These are phyloP conservation scores for Fusarium cyanostomum DNA, from an alignment of 2,329 filamentous ascomycete species.

Conservation along the genomic window DNA sequence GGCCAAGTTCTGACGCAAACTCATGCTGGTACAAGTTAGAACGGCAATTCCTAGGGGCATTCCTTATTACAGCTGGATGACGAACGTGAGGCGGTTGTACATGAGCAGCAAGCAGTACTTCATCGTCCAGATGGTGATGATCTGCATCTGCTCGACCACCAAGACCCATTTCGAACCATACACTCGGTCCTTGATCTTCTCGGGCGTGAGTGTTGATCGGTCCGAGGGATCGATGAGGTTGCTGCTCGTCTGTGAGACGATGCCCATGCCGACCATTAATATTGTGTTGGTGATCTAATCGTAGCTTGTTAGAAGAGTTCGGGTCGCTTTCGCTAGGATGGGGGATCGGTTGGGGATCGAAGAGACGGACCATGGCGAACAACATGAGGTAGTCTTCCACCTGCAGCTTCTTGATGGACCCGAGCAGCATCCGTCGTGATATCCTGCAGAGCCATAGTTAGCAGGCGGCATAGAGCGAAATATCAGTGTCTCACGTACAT, in stretches of 20 bases:
- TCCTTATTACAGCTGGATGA: slow-evolving; percentile 2
- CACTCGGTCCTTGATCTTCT: slow-evolving; percentile 53
- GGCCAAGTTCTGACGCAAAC: slow-evolving; percentile 56
- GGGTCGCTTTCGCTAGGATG: slow-evolving; percentile 6
- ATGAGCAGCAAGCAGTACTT: slow-evolving; percentile 67
- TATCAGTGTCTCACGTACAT: slow-evolving; percentile 47
- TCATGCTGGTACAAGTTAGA: slow-evolving; percentile 48
- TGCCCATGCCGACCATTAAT: slow-evolving; percentile 64
- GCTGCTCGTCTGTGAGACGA: slow-evolving; percentile 63
- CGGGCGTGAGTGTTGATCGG: slow-evolving; percentile 54
- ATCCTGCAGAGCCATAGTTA: slow-evolving; percentile 38
- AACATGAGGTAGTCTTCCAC: slow-evolving; percentile 66
- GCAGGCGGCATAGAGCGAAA: background rate
- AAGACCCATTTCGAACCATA: slow-evolving; percentile 70
- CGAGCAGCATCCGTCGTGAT: slow-evolving; percentile 52
- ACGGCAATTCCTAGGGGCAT: background rate
- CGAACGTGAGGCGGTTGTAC: slow-evolving; percentile 64
- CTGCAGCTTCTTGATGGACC: slow-evolving; percentile 61
- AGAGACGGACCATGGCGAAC: slow-evolving; percentile 57
- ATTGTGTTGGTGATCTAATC: slow-evolving; percentile 60
- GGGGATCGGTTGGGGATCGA: background rate
- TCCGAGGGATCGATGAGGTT: slow-evolving; percentile 66
- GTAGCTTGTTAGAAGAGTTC: background rate
- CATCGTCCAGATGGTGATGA: slow-evolving; percentile 65
- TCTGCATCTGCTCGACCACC: slow-evolving; percentile 69